Evolutionary conservation across 306 rosid genomes (phyloP).

Genomic region (Quercus mongolica): DNA sequence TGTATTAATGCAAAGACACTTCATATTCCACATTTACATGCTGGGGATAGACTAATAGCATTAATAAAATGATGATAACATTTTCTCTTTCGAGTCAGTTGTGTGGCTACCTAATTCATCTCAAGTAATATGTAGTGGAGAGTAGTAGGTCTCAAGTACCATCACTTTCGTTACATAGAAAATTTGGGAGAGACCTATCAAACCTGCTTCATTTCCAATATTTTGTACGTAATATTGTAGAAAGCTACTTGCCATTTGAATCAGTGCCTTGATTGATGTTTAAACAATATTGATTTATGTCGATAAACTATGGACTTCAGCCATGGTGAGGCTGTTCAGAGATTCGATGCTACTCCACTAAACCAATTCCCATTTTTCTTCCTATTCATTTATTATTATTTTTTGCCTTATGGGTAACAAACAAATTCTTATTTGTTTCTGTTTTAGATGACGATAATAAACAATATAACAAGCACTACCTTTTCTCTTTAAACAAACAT

Average conservation of each 20-base stretch:
- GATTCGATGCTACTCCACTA: too few species aligned
- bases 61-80: conserved; percentile 1
- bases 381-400: too few species aligned
- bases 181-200: conserved; percentile 19
- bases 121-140: not conserved
- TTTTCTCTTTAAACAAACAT: too few species aligned
- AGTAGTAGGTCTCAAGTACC: conserved; percentile 1
- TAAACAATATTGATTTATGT: not conserved
- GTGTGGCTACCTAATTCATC: conserved; percentile 50
- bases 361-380: too few species aligned
- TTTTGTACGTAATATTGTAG: conserved; percentile 1
- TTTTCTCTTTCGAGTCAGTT: conserved; percentile 26
- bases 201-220: conserved; percentile 42
- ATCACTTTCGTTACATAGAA: not conserved
- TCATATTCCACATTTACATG: not conserved
- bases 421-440: too few species aligned
- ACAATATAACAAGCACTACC: rapidly evolving
- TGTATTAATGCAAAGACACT: not conserved
- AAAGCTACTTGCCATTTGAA: not conserved
- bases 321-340: not conserved
- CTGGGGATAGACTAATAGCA: not conserved
- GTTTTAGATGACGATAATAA: too few species aligned
- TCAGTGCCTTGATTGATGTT: conserved; percentile 39
- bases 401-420: too few species aligned
- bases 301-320: conserved; percentile 4